Evolutionary conservation across 805 yeast genomes (phyloP).

Genomic region (Ogataea angusta): DNA sequence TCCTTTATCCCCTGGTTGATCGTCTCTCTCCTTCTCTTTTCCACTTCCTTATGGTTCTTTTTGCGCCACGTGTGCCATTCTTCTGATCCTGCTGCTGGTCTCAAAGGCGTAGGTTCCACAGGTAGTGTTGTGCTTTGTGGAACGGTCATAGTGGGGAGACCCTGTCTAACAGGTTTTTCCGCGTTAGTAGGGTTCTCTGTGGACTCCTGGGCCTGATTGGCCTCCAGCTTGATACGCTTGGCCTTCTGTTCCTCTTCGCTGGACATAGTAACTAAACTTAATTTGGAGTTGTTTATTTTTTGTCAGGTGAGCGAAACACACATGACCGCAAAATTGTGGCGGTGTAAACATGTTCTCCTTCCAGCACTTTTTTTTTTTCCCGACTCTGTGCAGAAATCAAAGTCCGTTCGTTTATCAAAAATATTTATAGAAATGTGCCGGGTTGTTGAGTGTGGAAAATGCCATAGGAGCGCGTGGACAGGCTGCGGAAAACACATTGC

Average conservation of each 20-base stretch:
- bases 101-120: slow-evolving; percentile 23
- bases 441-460: slow-evolving; percentile 33
- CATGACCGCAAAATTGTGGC: slow-evolving; percentile 14
- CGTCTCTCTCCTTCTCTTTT: slow-evolving; percentile 84
- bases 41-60: slow-evolving; percentile 94
- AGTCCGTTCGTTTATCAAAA: neutral
- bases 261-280: slow-evolving; percentile 6
- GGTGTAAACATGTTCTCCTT: neutral
- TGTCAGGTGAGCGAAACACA: slow-evolving; percentile 23
- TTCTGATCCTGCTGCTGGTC: slow-evolving; percentile 70
- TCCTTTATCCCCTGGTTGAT: slow-evolving; percentile 85
- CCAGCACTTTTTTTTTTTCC: neutral
- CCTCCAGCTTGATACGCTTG: slow-evolving; percentile 15
- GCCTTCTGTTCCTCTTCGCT: slow-evolving; percentile 10
- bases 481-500: slow-evolving; percentile 48
- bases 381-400: neutral
- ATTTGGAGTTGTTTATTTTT: slow-evolving; percentile 4
- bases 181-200: neutral
- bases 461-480: slow-evolving; percentile 36
- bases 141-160: slow-evolving; percentile 22
- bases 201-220: neutral
- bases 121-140: slow-evolving; percentile 22
- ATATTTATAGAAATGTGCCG: slow-evolving; percentile 32
- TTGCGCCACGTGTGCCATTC: slow-evolving; percentile 83
- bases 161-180: slow-evolving; percentile 5